Evolutionary conservation across 1,139 yeast genomes (phyloP).

Genomic region (Magnusiomyces tetraspermus): DNA sequence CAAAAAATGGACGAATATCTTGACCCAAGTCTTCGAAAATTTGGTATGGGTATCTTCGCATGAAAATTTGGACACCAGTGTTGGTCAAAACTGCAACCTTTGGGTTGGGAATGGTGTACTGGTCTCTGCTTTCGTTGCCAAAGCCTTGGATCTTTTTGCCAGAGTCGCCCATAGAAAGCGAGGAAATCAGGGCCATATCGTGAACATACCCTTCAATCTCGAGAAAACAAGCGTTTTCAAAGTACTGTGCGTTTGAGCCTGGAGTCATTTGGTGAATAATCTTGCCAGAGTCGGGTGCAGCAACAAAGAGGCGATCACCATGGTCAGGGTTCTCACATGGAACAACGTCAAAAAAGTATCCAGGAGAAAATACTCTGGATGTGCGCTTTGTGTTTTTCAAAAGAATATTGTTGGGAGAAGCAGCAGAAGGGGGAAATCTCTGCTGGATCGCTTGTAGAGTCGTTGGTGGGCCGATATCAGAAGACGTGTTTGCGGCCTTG

Average conservation of each 20-base stretch:
- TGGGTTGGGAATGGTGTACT: constrained; percentile 46
- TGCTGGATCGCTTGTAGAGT: constrained; percentile 32
- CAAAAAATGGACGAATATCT: constrained; percentile 44
- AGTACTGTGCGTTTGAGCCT: constrained; percentile 38
- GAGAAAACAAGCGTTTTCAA: constrained; percentile 75
- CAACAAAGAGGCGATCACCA: constrained; percentile 50
- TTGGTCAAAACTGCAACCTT: constrained; percentile 76
- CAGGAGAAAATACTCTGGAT: constrained; percentile 64
- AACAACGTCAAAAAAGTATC: constrained; percentile 57
- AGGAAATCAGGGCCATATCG: constrained; percentile 61
- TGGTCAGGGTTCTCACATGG: constrained; percentile 19
- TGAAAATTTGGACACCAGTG: constrained; percentile 66
- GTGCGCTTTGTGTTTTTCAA: constrained; percentile 34
- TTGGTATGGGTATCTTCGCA: constrained; percentile 71
- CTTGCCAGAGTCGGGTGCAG: constrained; percentile 73
- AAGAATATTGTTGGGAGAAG: constrained; percentile 28
- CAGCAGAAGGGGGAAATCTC: constrained; percentile 29
- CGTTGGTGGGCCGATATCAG: constrained; percentile 24
- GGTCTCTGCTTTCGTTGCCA: constrained; percentile 76
- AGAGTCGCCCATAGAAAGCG: constrained; percentile 60
- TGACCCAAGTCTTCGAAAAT: constrained; percentile 61
- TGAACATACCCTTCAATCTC: constrained; percentile 58
- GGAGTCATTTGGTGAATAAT: constrained; percentile 46
- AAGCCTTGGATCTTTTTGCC: constrained; percentile 57
- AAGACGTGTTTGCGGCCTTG: constrained; percentile 28